These are phyloP conservation scores for Heterobasidion annosum DNA, from an alignment of 1,284 basidiomycete genomes.

Conservation along the genomic window DNA sequence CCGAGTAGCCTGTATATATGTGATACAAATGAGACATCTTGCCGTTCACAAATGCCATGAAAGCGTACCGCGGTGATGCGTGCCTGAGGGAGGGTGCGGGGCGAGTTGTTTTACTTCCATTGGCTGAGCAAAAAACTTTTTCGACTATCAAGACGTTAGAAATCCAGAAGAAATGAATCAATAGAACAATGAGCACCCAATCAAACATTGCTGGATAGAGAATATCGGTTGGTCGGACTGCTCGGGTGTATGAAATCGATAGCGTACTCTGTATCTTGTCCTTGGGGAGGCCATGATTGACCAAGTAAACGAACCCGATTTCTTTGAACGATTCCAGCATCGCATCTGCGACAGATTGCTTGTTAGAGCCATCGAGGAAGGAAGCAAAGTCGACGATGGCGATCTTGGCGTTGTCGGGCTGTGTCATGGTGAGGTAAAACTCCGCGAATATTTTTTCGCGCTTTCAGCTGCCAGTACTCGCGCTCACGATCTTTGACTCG, in stretches of 20 bases:
- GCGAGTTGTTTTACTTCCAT: conserved; percentile 43
- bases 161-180: no score
- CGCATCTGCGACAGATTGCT: conserved; percentile 19
- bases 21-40: background rate
- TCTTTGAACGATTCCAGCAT: conserved; percentile 23
- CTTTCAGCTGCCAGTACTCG: no score
- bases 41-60: no score
- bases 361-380: conserved; percentile 19
- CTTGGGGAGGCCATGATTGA: conserved; percentile 30
- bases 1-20: conserved; percentile 32
- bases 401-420: background rate
- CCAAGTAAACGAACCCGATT: conserved; percentile 33
- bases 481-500: no score
- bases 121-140: conserved; percentile 42
- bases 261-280: conserved; percentile 26
- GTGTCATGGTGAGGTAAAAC: background rate
- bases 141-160: conserved; percentile 26
- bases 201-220: conserved; percentile 33
- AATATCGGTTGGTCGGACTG: background rate
- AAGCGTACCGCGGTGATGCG: conserved; percentile 37
- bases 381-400: conserved; percentile 19
- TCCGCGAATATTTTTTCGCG: no score
- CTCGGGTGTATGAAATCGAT: background rate
- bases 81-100: conserved; percentile 45
- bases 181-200: conserved; percentile 25